These are phyloP conservation scores for Domatiomyces globalis DNA, from an alignment of 2,329 filamentous ascomycete genomes.

Conservation along the genomic window DNA sequence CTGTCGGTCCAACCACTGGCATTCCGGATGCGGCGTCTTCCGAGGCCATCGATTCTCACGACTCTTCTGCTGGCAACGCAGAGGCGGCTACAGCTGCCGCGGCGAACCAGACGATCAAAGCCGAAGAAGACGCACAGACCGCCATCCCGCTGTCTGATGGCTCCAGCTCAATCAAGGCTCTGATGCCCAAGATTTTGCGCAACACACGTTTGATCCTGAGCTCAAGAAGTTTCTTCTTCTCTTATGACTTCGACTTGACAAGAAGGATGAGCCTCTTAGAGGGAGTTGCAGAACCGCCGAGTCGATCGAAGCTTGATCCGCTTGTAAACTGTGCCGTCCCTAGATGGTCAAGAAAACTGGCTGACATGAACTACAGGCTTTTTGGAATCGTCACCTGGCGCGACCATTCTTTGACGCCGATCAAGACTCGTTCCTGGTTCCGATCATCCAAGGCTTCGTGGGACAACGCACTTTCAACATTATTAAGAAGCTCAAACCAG, in stretches of 20 bases:
- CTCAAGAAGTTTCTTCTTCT: constrained; percentile 81
- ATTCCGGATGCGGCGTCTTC: neutral
- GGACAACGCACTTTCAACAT: constrained; percentile 71
- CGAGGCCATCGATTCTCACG: neutral
- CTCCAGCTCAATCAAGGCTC: constrained; percentile 29
- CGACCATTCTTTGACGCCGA: constrained; percentile 60
- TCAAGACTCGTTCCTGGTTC: constrained; percentile 57
- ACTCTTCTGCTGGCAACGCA: neutral
- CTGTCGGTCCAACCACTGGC: neutral
- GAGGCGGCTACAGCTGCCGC: constrained; percentile 5
- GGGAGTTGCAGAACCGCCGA: constrained; percentile 5
- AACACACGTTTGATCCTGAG: constrained; percentile 77
- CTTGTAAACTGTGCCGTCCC: constrained; percentile 2
- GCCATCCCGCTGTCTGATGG: constrained; percentile 1
- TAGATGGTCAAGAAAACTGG: neutral
- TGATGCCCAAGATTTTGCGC: constrained; percentile 72
- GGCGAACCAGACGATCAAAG: neutral
- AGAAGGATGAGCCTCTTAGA: constrained; percentile 35
- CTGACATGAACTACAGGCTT: constrained; percentile 39
- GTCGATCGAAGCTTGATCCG: constrained; percentile 7
- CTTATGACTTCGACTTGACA: constrained; percentile 88
- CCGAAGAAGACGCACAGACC: constrained; percentile 1
- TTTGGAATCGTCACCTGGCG: constrained; percentile 76
- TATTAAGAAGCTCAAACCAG: constrained; percentile 36
- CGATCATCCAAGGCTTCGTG: constrained; percentile 86